Base-by-base conservation (phyloP, 805 yeast genomes). In the Yamadazyma olivae region DNA sequence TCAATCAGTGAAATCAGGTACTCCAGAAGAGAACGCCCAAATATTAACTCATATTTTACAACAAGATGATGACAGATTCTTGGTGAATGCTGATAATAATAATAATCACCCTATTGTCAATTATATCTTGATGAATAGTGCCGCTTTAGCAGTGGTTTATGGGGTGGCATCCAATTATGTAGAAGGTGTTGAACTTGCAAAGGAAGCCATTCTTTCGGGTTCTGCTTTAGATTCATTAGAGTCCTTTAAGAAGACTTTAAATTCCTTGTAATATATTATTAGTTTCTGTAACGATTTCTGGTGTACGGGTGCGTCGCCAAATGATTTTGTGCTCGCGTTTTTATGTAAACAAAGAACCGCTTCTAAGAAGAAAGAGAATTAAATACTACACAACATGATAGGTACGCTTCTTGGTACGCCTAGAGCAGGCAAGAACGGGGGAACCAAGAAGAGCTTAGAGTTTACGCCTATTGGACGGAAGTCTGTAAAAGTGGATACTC, bases 51-150 rank as follows among this genome's bases (percentile, higher is more conserved):
- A 63, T 39, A 67, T 68, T 27, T 56, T 68, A 42, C 45, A 68
- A 69, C 54, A 76, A 35, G 74, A 75, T 41, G 52, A 65, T 30
- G 63, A 68, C 4, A 59, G 65, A 24, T 77, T 64, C 37, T 70
- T 75, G 17, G 67, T 78, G 40, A 55, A 61, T 18, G 60, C 58
- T 2, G 49, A 28, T 9, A 54, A 54, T 21, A 46, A 13, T 7
- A 40, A 41, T 19, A 64, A 63, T 47, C 71, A 67, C 35, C 86
- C 98, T 3, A 61, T 90, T 12, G 79, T 81, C 34, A 96, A 93
- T 61, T 93, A 90, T 61, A 93, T 93, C n/a, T 58, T 91, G 39
- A 61, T 93, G 73, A 93, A 93, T 58, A 73, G 95, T 15, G 90
- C 90, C 3, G 96, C 96, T 0, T 64, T 93, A 39, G 90, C 91